Base-by-base conservation (phyloP, 2,329 filamentous ascomycete genomes). In the Leptographium flavum region DNA sequence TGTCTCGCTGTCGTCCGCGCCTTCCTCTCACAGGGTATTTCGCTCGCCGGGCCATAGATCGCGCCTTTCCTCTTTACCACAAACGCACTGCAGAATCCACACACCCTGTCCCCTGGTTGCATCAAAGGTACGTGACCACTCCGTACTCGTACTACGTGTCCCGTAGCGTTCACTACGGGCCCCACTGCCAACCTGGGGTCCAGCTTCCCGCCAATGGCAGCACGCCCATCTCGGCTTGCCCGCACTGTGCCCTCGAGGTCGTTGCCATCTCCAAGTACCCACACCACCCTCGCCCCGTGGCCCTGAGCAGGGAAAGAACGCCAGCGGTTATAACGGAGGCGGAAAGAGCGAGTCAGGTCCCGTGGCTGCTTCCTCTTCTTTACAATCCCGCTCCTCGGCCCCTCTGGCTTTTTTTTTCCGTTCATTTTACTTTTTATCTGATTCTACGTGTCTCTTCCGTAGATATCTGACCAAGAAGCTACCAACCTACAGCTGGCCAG, bases 191-290 rank as follows among this genome's bases (percentile, higher is more conserved):
- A 40, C 19, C 42, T 45, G 41, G 47, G 43, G 43, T n/a, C 28
- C 22, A 9, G 17, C 32, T 38, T 43, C 23, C 45, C 43, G 41
- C 42, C 35, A 39, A 42, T 47, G 41, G 39, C 46, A 31, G 42
- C 41, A 39, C 45, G 30, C 30, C 33, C 14, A 25, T 21, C 23
- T 14, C 10, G 23, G 10, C 13, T 31, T 17, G 44, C 23, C 39
- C 37, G 39, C 48, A 49, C 48, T 49, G 48, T 49, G 45, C 36
- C 21, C 25, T 14, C 15, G 39, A 4, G 31, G 27, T 40, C 32
- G 15, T 28, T 38, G 5, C 43, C 28, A 45, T 42, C 46, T 50
- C 45, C 46, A 50, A 42, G 46, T 49, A n/a, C 42, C 43, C 41
- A 45, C 44, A 33, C 47, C 39, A 45, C 46, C 39, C 27, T 41